phyloP scores from a whole-genome alignment of 768 basidiomycete genomes.

The Tricholoma saponaceum region DNA sequence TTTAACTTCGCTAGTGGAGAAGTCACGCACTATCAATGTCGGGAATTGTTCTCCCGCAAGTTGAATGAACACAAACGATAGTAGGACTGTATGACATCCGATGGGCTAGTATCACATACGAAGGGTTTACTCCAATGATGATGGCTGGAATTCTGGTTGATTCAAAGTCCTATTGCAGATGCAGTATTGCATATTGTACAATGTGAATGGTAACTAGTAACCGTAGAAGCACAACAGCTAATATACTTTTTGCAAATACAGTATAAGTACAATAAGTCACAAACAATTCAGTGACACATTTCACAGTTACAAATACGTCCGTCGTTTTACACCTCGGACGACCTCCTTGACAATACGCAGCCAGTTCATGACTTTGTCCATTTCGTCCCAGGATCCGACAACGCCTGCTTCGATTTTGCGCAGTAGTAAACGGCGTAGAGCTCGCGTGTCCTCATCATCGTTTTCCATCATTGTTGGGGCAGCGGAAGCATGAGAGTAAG shows the following conservation, averaged over 20 bases:
- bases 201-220: constrained; percentile 8
- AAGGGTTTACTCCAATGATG: no score
- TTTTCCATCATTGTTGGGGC: constrained; percentile 46
- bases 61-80: constrained; percentile 38
- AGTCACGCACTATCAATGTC: constrained; percentile 95
- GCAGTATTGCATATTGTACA: constrained; percentile 11
- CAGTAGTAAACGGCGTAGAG: constrained; percentile 57
- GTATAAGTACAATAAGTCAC: constrained; percentile 28
- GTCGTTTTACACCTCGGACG: constrained; percentile 50
- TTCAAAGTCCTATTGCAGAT: neutral
- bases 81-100: neutral
- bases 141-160: no score
- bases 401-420: constrained; percentile 61
- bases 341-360: constrained; percentile 62
- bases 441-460: constrained; percentile 62
- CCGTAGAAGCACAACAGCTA: constrained; percentile 16
- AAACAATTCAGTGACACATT: constrained; percentile 2
- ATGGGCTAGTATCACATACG: no score
- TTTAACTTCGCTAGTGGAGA: constrained; percentile 62
- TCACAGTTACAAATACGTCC: constrained; percentile 36
- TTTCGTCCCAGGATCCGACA: constrained; percentile 55
- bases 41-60: constrained; percentile 70
- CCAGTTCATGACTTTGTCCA: constrained; percentile 59
- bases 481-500: constrained; percentile 41
- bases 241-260: constrained; percentile 19